phyloP scores from a whole-genome alignment of 2,329 filamentous ascomycete genomes.

The Tolypocladium amazonense region DNA sequence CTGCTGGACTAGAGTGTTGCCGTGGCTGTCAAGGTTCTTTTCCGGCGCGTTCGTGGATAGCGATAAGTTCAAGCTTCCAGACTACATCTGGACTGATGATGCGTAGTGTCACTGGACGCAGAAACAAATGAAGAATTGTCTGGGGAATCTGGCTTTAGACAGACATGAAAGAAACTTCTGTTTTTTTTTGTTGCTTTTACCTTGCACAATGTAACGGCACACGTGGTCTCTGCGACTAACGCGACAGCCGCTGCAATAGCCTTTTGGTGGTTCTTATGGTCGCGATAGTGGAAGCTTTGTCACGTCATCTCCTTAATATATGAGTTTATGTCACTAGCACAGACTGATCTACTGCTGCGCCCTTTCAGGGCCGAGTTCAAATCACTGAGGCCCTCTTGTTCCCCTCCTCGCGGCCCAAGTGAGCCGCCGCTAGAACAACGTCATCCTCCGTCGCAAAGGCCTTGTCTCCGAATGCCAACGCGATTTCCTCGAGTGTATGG shows the following conservation, averaged over 20 bases:
- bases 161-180: no score
- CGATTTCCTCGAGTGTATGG: neutral
- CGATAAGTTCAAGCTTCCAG: neutral
- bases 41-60: neutral
- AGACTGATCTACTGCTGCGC: no score
- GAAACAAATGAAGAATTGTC: no score
- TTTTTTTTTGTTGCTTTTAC: no score
- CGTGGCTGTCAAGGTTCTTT: neutral
- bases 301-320: no score
- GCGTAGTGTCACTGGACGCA: neutral
- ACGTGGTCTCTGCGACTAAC: no score
- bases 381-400: neutral
- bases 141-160: no score
- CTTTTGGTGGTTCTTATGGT: no score
- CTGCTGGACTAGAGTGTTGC: neutral
- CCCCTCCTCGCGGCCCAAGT: neutral
- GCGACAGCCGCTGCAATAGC: no score
- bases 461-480: neutral
- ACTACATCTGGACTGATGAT: neutral
- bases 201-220: no score
- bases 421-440: neutral
- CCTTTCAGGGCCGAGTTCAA: neutral
- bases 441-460: neutral
- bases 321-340: no score
- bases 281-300: no score